Evolutionary conservation across 176 grass and related monocot species (phyloP).

Genomic region (Eleusine indica): DNA sequence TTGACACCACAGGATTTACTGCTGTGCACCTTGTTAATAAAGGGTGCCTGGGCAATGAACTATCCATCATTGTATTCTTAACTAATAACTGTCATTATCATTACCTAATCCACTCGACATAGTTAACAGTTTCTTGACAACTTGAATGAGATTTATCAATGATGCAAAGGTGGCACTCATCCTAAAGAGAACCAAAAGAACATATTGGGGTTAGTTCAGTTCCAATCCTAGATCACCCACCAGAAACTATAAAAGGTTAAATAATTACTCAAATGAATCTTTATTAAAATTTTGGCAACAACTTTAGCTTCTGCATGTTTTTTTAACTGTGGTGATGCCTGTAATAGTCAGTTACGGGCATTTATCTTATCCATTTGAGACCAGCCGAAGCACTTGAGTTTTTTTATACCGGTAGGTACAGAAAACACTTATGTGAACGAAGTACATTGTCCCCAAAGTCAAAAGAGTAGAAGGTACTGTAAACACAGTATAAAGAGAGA

Average conservation of each 20-base stretch:
- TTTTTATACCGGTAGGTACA: background rate
- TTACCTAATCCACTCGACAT: conserved; percentile 6
- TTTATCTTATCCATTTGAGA: conserved; percentile 25
- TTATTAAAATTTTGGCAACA: background rate
- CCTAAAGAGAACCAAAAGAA: background rate
- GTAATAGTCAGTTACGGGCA: background rate
- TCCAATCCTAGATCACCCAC: conserved; percentile 28
- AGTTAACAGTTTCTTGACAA: conserved; percentile 5
- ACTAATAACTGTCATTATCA: background rate
- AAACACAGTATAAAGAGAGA: conserved; percentile 3
- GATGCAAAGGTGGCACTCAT: background rate
- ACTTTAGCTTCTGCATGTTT: background rate
- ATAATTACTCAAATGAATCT: background rate
- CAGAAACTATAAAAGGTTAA: conserved; percentile 19
- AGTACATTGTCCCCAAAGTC: background rate
- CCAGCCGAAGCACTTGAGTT: background rate
- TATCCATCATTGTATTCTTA: background rate
- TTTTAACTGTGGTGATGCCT: background rate
- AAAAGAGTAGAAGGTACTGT: conserved; percentile 24
- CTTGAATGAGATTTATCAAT: background rate
- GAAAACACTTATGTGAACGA: conserved; percentile 27
- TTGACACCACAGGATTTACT: background rate
- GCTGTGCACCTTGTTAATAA: background rate
- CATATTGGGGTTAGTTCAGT: conserved; percentile 2
- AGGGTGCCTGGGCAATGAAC: background rate